Conservation (phyloP, 1,284 basidiomycete genomes). For the Apiotrichum mycotoxinovorans region DNA sequence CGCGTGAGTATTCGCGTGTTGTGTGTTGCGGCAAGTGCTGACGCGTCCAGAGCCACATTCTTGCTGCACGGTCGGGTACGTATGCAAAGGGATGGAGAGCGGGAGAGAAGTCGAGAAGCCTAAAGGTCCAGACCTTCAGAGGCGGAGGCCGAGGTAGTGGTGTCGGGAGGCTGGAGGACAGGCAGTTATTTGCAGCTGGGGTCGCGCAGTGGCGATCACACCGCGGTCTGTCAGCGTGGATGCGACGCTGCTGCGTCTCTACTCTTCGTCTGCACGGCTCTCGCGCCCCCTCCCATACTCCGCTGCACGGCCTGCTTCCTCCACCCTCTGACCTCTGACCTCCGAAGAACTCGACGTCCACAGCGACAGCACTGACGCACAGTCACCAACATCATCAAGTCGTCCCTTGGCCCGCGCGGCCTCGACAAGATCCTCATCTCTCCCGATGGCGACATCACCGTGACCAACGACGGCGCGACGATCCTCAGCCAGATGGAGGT, state of each 20-base stretch:
- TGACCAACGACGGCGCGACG: conserved; percentile 97
- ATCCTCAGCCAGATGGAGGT: conserved; percentile 96
- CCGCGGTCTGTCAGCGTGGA: too few species aligned
- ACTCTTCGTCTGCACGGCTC: neutral
- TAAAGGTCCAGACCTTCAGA: too few species aligned
- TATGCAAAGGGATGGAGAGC: neutral
- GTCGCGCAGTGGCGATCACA: too few species aligned
- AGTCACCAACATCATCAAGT: conserved; percentile 91
- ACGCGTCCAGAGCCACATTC: conserved; percentile 73
- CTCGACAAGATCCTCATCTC: conserved; percentile 99
- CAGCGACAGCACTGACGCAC: conserved; percentile 47
- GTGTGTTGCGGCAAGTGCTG: neutral
- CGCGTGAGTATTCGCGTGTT: conserved; percentile 59
- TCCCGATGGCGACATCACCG: conserved; percentile 96
- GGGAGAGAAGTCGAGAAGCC: too few species aligned
- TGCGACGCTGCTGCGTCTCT: too few species aligned
- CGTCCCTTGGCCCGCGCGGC: conserved; percentile 90
- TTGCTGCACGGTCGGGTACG: conserved; percentile 65
- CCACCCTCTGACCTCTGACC: neutral
- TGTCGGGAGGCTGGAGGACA: too few species aligned
- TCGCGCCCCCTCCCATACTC: neutral
- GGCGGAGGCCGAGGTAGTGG: too few species aligned
- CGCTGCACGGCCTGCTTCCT: neutral
- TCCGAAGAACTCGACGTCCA: too few species aligned
- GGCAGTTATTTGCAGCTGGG: too few species aligned